Conservation (phyloP, 176 grass and related monocot species). For the Dactylis glomerata region DNA sequence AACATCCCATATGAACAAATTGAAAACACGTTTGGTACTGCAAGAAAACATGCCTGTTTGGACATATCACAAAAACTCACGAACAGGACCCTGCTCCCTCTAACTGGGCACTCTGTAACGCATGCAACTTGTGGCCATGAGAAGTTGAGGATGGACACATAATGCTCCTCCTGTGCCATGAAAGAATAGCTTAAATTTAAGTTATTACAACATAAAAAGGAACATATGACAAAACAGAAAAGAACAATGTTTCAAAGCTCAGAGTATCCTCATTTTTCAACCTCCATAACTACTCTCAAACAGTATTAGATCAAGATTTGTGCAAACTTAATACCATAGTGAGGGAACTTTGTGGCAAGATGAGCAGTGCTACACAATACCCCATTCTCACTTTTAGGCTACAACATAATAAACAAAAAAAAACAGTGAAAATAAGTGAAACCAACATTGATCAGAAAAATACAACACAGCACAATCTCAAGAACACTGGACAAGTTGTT, state of each 20-base stretch:
- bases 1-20: neutral
- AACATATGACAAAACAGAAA: neutral
- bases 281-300: neutral
- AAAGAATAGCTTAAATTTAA: neutral
- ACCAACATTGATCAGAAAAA: neutral
- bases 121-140: slow-evolving; percentile 89
- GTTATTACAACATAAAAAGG: neutral
- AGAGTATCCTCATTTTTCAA: neutral
- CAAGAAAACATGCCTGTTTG: slow-evolving; percentile 47
- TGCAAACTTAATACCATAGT: neutral
- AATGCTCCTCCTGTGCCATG: slow-evolving; percentile 77
- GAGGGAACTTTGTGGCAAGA: neutral
- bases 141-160: slow-evolving; percentile 67
- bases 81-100: slow-evolving; percentile 86
- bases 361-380: neutral
- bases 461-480: neutral
- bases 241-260: neutral
- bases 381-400: neutral
- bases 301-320: neutral
- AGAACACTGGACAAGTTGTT: neutral
- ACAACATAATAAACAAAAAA: neutral
- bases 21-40: slow-evolving; percentile 4
- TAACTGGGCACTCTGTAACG: slow-evolving; percentile 75
- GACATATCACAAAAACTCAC: slow-evolving; percentile 71
- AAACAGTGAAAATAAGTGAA: neutral